These are phyloP conservation scores for Iodosphaeria phyllophila DNA, from an alignment of 2,329 filamentous ascomycete species.

Conservation along the genomic window DNA sequence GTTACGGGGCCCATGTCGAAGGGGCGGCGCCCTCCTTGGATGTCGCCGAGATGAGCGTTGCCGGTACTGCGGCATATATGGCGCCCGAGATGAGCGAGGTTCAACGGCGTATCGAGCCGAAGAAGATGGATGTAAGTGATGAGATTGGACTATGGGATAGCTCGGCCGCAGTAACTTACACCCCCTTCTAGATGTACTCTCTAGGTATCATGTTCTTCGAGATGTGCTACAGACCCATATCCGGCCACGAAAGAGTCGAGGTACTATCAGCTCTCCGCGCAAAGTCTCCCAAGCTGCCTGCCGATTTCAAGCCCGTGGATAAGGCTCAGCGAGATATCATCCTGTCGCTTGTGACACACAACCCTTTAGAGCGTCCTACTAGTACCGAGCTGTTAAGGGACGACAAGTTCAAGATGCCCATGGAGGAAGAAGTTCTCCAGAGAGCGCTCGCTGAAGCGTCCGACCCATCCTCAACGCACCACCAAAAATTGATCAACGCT, in stretches of 20 bases:
- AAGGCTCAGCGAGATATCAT: slow-evolving; percentile 68
- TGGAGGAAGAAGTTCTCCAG: slow-evolving; percentile 81
- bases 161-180: slow-evolving; percentile 5
- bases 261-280: slow-evolving; percentile 51
- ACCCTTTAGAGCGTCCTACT: slow-evolving; percentile 65
- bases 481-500: slow-evolving; percentile 73
- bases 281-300: slow-evolving; percentile 48
- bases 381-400: slow-evolving; percentile 69
- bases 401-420: slow-evolving; percentile 73
- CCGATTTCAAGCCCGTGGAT: slow-evolving; percentile 49
- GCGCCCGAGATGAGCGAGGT: slow-evolving; percentile 94
- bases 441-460: slow-evolving; percentile 65
- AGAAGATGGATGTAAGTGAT: slow-evolving; percentile 66
- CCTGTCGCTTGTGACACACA: slow-evolving; percentile 61
- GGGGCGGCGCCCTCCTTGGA: slow-evolving; percentile 22
- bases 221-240: slow-evolving; percentile 60
- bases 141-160: background rate
- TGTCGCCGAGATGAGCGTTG: slow-evolving; percentile 44
- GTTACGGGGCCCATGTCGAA: slow-evolving; percentile 51
- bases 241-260: slow-evolving; percentile 43
- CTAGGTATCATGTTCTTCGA: slow-evolving; percentile 96
- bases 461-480: slow-evolving; percentile 72
- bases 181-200: slow-evolving; percentile 68
- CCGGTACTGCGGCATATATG: slow-evolving; percentile 74
- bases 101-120: slow-evolving; percentile 25